Evolutionary conservation across 1,284 basidiomycete genomes (phyloP).

Genomic region (Takashimella tepidaria): DNA sequence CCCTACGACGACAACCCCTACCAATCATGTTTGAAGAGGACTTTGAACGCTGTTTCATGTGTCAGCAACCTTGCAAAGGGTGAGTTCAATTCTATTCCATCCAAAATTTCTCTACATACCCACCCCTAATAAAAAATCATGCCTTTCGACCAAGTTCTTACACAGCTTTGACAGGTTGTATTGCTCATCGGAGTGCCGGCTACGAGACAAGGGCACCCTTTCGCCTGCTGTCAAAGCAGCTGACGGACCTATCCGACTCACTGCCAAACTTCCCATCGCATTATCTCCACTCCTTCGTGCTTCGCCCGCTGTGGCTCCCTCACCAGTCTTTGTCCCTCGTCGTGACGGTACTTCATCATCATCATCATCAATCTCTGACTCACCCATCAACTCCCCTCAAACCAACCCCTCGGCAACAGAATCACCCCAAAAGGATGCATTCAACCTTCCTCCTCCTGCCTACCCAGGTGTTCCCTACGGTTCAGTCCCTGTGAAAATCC

Average conservation of each 20-base stretch:
- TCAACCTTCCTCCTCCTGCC: slow-evolving; percentile 42
- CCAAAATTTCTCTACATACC: neutral
- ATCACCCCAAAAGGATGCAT: slow-evolving; percentile 38
- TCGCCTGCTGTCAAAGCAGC: slow-evolving; percentile 22
- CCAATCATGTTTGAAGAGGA: slow-evolving; percentile 45
- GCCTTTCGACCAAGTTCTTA: neutral
- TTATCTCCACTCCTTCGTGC: slow-evolving; percentile 36
- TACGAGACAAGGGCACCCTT: slow-evolving; percentile 34
- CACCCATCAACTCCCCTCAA: slow-evolving; percentile 41
- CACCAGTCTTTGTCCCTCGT: slow-evolving; percentile 26
- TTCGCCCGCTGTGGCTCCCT: slow-evolving; percentile 22
- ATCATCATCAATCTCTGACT: slow-evolving; percentile 32
- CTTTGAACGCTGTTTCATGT: slow-evolving; percentile 44
- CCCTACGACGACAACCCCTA: slow-evolving; percentile 9
- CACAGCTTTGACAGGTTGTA: slow-evolving; percentile 30
- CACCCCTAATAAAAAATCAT: too few species aligned
- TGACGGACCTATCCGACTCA: slow-evolving; percentile 26
- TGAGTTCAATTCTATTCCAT: slow-evolving; percentile 18
- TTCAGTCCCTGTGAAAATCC: slow-evolving; percentile 42
- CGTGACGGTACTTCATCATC: slow-evolving; percentile 23
- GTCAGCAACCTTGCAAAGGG: slow-evolving; percentile 39
- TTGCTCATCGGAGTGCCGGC: slow-evolving; percentile 41
- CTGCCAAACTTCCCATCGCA: slow-evolving; percentile 32
- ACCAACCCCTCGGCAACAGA: slow-evolving; percentile 34
- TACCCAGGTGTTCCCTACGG: slow-evolving; percentile 24